Conservation (phyloP, 2,329 filamentous ascomycete species). For the Penicillium sclerotiorum region DNA sequence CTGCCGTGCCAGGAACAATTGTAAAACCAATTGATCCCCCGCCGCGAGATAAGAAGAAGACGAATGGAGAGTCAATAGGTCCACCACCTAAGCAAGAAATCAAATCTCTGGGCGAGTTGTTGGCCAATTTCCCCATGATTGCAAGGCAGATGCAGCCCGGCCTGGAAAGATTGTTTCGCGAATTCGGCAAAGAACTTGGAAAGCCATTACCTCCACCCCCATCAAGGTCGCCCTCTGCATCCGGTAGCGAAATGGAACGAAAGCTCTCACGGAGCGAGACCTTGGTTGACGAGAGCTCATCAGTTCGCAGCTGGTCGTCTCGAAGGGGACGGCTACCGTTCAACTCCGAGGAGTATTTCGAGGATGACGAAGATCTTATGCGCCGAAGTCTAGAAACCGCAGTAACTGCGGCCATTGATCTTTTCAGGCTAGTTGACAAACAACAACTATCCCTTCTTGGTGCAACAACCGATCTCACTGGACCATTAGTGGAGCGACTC, state of each 20-base stretch:
- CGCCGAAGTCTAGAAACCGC: conserved; percentile 85
- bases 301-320: conserved; percentile 38
- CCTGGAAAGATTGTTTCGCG: conserved; percentile 82
- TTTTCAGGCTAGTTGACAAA: conserved; percentile 95
- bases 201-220: conserved; percentile 78
- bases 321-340: conserved; percentile 49
- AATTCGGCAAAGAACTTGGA: conserved; percentile 84
- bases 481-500: conserved; percentile 85
- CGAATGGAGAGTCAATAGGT: conserved; percentile 36
- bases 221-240: conserved; percentile 53
- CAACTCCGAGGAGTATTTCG: conserved; percentile 70
- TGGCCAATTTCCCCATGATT: conserved; percentile 93
- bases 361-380: conserved; percentile 92
- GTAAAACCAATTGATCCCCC: conserved; percentile 25
- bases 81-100: conserved; percentile 78
- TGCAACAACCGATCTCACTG: conserved; percentile 90
- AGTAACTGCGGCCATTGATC: conserved; percentile 88
- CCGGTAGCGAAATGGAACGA: conserved; percentile 48
- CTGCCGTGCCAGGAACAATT: conserved; percentile 56
- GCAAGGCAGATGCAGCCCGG: conserved; percentile 94
- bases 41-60: conserved; percentile 22
- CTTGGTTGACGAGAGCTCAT: conserved; percentile 43
- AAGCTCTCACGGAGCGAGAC: conserved; percentile 29
- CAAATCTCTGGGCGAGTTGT: conserved; percentile 83
- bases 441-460: conserved; percentile 90